Evolutionary conservation across 2,329 filamentous ascomycete genomes (phyloP).

Genomic region (Calonectria leucothoes): DNA sequence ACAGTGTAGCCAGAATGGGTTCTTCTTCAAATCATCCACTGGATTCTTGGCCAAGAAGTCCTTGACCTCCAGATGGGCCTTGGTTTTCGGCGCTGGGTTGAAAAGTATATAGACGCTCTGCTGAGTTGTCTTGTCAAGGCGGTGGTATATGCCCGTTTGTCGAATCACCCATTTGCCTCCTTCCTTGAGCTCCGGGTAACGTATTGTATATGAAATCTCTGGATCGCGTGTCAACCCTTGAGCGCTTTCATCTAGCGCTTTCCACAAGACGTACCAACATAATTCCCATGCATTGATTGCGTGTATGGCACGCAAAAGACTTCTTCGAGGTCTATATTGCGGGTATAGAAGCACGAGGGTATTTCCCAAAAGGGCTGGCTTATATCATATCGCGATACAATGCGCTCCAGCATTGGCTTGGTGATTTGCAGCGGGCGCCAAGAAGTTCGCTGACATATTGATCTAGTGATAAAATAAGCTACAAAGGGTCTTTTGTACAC

Average conservation of each 20-base stretch:
- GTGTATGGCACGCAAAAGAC: background rate
- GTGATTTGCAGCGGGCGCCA: background rate
- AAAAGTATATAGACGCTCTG: background rate
- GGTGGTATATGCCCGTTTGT: slow-evolving; percentile 4
- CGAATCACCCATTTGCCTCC: background rate
- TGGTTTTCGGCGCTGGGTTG: background rate
- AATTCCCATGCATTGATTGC: background rate
- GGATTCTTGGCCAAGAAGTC: background rate
- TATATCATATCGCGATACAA: background rate
- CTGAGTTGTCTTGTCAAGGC: background rate
- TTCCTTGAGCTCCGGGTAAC: slow-evolving; percentile 2
- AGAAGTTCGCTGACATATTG: slow-evolving; percentile 3
- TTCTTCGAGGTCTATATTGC: background rate
- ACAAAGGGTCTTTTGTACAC: background rate
- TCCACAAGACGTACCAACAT: background rate
- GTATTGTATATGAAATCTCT: background rate
- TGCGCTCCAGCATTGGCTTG: background rate
- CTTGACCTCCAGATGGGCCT: background rate
- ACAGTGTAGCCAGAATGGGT: slow-evolving; percentile 3
- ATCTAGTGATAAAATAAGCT: background rate
- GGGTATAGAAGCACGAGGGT: background rate
- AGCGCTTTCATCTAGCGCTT: background rate
- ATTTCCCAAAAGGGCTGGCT: background rate
- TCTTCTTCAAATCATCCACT: background rate
- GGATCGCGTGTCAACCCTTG: background rate